phyloP scores from a whole-genome alignment of 257 asterid species.

The Ophiorrhiza pumila region DNA sequence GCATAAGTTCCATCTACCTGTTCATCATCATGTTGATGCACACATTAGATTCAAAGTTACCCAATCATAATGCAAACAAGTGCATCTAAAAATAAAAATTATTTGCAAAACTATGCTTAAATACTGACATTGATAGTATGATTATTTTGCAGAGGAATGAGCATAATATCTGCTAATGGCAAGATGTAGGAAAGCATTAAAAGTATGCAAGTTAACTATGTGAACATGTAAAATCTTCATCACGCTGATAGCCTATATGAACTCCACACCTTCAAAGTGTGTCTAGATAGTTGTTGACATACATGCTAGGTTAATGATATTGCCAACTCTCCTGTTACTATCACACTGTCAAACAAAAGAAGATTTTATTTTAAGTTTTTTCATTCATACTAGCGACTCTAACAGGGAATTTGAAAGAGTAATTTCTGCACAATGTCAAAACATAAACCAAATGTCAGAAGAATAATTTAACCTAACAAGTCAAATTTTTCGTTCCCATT shows the following conservation, averaged over 20 bases:
- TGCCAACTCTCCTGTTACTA: background rate
- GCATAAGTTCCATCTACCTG: constrained; percentile 88
- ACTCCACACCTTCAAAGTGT: background rate
- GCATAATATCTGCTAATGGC: background rate
- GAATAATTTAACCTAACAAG: background rate
- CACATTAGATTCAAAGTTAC: background rate
- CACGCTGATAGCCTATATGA: background rate
- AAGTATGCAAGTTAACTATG: background rate
- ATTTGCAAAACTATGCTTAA: background rate
- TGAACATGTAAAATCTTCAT: background rate
- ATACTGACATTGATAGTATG: background rate
- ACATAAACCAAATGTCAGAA: background rate
- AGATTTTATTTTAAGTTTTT: background rate
- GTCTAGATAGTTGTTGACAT: background rate
- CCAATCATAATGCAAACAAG: background rate
- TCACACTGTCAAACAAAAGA: background rate
- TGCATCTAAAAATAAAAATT: background rate
- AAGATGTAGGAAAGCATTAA: background rate
- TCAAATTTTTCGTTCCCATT: background rate
- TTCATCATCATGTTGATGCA: constrained; percentile 20
- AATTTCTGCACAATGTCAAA: too few relatives aligned
- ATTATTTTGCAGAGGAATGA: background rate
- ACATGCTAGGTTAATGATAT: background rate
- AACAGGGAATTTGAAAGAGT: background rate
- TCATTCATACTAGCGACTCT: background rate